Conservation (phyloP, 345 rosid species). For the Eucalyptus curtisii region DNA sequence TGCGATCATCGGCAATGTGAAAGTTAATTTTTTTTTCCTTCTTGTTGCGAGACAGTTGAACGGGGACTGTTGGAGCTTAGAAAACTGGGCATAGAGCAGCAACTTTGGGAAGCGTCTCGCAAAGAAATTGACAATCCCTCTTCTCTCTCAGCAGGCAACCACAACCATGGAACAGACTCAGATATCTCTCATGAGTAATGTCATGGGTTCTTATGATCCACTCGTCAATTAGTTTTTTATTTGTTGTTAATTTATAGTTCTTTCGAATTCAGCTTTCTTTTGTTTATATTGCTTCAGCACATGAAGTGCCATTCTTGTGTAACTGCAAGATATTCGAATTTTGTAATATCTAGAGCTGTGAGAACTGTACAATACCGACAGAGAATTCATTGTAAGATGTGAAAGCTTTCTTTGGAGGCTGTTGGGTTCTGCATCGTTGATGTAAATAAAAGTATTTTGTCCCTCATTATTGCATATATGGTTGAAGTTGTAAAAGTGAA, state of each 20-base stretch:
- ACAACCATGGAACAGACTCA: not conserved
- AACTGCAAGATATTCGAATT: not conserved
- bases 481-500: not conserved
- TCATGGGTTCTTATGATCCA: not conserved
- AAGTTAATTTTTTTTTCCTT: not conserved
- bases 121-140: constrained; percentile 25
- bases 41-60: constrained; percentile 34
- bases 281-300: not conserved
- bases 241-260: not conserved
- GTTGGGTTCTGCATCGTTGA: not conserved
- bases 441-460: not conserved
- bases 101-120: constrained; percentile 92
- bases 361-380: not conserved
- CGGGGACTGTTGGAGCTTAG: constrained; percentile 78
- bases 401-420: not conserved
- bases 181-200: not conserved
- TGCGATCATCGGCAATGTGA: not conserved
- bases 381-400: not conserved
- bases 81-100: constrained; percentile 74
- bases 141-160: not conserved
- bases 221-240: not conserved
- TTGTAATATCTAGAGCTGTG: not conserved
- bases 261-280: not conserved
- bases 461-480: not conserved
- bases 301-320: not conserved